Base-by-base conservation (phyloP, 768 basidiomycete species). In the Naematelia aurantialba region DNA sequence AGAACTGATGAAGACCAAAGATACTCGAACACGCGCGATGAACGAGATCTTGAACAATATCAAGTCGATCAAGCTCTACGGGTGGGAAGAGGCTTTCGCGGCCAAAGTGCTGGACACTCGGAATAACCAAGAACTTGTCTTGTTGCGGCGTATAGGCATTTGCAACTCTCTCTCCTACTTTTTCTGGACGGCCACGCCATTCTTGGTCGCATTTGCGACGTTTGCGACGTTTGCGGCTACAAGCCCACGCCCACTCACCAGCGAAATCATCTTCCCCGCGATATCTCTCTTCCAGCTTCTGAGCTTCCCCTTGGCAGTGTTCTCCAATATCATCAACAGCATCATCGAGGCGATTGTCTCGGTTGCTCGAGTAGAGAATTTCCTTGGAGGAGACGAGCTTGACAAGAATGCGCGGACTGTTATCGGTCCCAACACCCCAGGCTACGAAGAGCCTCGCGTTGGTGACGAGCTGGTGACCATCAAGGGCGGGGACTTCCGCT, bases 211-310 rank as follows among this genome's bases (percentile, higher is more conserved):
- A 12, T 75, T 76, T 51, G 71, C 69, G 0, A 68, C 79, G 0
- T 81, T 80, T 62, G 69, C 78, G 8, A 64, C 78, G 4, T 80
- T 78, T 62, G 78, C 77, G 3, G 54, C 62, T 25, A 74, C 78
- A 22, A 71, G 75, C 8, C 63, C 74, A 0, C 81, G 74, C 26
- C 89, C 91, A 2, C 77, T 98, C 1, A 97, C 94, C 0, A 84
- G 88, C 0, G 92, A 96, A 62, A 79, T 91, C 52, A 93, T 97
- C 63, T 98, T 98, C 82, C 94, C 94, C n/a, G 86, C 89, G 0
- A 91, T 98, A 61, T 87, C 89, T 11, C 61, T 75, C n/a, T 77
- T 75, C 66, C 63, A 66, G 50, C 72, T 74, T 1, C 58, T 75
- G 44, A 52, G 55, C 25, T 75, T 77, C 68, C 74, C 76, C 0